These are phyloP conservation scores for Apocynum venetum DNA, from an alignment of 257 asterid genomes.

Conservation along the genomic window DNA sequence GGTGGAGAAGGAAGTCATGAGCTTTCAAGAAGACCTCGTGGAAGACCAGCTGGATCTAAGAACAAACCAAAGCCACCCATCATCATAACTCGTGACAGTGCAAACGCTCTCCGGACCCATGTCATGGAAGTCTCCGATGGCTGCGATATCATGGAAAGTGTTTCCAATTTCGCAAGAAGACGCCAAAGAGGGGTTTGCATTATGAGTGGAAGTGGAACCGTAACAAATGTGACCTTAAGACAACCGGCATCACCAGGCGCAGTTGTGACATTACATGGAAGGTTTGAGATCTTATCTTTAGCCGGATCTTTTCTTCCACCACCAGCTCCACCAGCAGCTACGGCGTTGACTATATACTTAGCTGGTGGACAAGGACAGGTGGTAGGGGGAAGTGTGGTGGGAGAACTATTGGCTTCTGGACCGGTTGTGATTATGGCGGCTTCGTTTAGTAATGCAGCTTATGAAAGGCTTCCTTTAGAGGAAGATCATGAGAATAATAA, in stretches of 20 bases:
- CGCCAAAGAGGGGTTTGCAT: slow-evolving; percentile 89
- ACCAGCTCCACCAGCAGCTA: slow-evolving; percentile 81
- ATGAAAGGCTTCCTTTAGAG: slow-evolving; percentile 77
- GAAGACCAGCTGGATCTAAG: slow-evolving; percentile 90
- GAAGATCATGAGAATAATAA: slow-evolving; percentile 18
- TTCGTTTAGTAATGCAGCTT: slow-evolving; percentile 89
- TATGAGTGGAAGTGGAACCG: slow-evolving; percentile 79
- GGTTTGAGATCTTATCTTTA: slow-evolving; percentile 76
- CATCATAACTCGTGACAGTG: slow-evolving; percentile 83
- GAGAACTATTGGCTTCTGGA: slow-evolving; percentile 75
- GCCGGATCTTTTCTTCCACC: slow-evolving; percentile 87
- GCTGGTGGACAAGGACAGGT: slow-evolving; percentile 98
- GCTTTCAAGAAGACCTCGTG: slow-evolving; percentile 55
- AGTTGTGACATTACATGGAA: slow-evolving; percentile 71
- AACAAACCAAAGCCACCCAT: slow-evolving; percentile 88
- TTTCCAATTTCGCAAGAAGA: slow-evolving; percentile 64
- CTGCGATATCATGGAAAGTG: slow-evolving; percentile 71
- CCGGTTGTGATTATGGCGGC: slow-evolving; percentile 92
- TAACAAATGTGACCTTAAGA: slow-evolving; percentile 67
- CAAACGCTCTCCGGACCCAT: slow-evolving; percentile 87
- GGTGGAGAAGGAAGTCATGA: slow-evolving; percentile 32
- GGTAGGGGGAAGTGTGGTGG: slow-evolving; percentile 87
- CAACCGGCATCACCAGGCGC: slow-evolving; percentile 84
- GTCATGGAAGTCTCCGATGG: slow-evolving; percentile 92
- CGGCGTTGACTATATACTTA: slow-evolving; percentile 64